Base-by-base conservation (phyloP, 306 rosid species). In the Hippophae rhamnoides region DNA sequence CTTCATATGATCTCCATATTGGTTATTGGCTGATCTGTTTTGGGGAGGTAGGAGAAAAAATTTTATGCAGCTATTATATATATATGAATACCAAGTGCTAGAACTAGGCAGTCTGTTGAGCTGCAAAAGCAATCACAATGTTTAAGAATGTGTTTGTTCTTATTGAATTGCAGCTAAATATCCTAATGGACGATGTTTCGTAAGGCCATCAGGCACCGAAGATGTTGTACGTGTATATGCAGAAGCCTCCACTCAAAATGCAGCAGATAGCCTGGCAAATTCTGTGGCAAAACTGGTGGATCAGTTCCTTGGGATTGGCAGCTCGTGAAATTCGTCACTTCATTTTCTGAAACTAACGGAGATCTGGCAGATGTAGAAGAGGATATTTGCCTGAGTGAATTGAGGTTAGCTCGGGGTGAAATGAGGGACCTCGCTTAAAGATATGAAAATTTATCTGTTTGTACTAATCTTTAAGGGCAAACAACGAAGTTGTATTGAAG, bases 131-230 rank as follows among this genome's bases (percentile, higher is more conserved):
- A 31, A 4, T 31, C 38, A 5, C 38, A 64, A 26, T 5, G 27
- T 43, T n/a, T 43, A 12, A 70, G 67, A 13, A 67, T 69, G 44
- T 66, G 23, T n/a, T 43, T 68, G 26, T 52, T 40, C 61, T 48
- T 46, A 52, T 73, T 41, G 60, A 27, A 18, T 51, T 77, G 81
- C 82, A 76, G 98, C 68, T 13, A 85, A 85, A 66, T 75, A 81
- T 77, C 61, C 81, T 38, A 75, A 79, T 62, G 93, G 96, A 67
- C 84, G 95, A 60, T 90, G 86, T 72, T 90, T 90, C 76, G 84
- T 90, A 61, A 74, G 96, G 47, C 98, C 98, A 74, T 92, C 96
- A 6, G 96, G 98, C 71, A 92, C 98, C 3, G 95, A 92, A 68
- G 96, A 92, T 60, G 96, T 88, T 31, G 84, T 92, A 57, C 93